Base-by-base conservation (phyloP, 139 green algal species). In the Chlorella sp. region DNA sequence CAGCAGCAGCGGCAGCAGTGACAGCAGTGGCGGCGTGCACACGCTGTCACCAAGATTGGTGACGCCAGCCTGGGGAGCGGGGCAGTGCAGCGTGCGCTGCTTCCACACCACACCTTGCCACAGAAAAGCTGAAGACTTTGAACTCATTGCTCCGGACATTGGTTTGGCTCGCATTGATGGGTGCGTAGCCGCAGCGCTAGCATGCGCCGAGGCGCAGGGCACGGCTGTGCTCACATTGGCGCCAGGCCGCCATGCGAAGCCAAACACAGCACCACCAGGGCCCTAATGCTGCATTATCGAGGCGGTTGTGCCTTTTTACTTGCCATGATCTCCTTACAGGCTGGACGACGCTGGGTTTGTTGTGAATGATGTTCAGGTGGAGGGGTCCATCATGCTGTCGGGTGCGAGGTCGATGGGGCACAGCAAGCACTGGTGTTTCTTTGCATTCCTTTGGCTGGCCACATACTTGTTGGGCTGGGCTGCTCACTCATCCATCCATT, bases 111-210 rank as follows among this genome's bases (percentile, higher is more conserved):
- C 48, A 57, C 48, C 48, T 57, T 9, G 48, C 48, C 48, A 9
- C 48, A 57, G 48, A 57, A 57, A 57, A 57, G 37, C 91, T 40
- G 91, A 93, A 30, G 69, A 91, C 11, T 93, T 89, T n/a, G 83
- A 93, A 21, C 77, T 93, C 28, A 89, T 93, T 21, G 37, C 87
- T 57, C 61, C 85, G 21, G 91, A 93, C 36, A 34, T 75, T 22
- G 91, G 91, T 7, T 21, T 93, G 76, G 64, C 92, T 5, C 91
- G 89, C n/a, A 93, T 93, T 21, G 89, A 93, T n/a, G 89, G 89
- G 89, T 90, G 53, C 34, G 86, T 90, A 16, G 48, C 48, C 48
- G 22, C 64, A 71, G 64, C 64, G 11, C 64, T 5, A 9, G 48
- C 48, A 57, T 57, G 48, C 7, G 48, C 48, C 76, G 32, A 39